Conservation (phyloP, 2,329 filamentous ascomycete genomes). For the Orbilia quercus region DNA sequence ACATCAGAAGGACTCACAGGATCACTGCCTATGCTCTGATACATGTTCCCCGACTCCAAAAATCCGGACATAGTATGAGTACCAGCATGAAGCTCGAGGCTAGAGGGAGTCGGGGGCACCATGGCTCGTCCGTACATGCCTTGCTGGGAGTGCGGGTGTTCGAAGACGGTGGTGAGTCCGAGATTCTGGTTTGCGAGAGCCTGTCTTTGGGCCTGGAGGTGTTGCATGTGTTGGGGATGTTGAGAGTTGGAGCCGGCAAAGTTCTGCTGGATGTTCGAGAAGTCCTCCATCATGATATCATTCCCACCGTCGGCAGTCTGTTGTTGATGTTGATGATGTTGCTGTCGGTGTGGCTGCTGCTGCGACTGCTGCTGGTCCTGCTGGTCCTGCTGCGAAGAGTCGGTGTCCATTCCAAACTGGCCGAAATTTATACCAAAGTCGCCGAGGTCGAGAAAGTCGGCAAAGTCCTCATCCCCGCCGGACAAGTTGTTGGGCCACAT, state of each 20-base stretch:
- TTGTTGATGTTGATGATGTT: no score
- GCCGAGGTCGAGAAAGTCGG: slow-evolving; percentile 50
- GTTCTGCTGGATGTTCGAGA: slow-evolving; percentile 40
- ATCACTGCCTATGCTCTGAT: slow-evolving; percentile 75
- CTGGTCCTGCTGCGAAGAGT: slow-evolving; percentile 30
- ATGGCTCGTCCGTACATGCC: slow-evolving; percentile 62
- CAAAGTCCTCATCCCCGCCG: slow-evolving; percentile 47
- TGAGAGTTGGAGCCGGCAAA: slow-evolving; percentile 33
- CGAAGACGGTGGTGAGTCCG: slow-evolving; percentile 47
- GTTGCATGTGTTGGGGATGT: slow-evolving; percentile 40
- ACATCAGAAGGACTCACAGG: slow-evolving; percentile 65
- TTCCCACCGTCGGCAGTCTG: slow-evolving; percentile 7
- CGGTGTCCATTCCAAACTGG: slow-evolving; percentile 49
- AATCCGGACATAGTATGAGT: slow-evolving; percentile 68
- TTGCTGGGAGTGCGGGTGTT: slow-evolving; percentile 37
- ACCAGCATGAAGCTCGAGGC: slow-evolving; percentile 77
- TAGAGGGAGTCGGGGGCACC: slow-evolving; percentile 82
- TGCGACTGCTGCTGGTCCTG: slow-evolving; percentile 29
- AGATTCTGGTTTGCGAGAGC: slow-evolving; percentile 25
- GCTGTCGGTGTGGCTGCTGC: slow-evolving; percentile 11
- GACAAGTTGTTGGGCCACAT: slow-evolving; percentile 49
- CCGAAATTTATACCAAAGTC: slow-evolving; percentile 53
- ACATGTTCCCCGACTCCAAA: slow-evolving; percentile 71
- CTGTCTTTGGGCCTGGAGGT: slow-evolving; percentile 44
- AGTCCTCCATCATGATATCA: slow-evolving; percentile 53